A percentile compares a stretch with the other conserved stretches of the same genome.
These are phyloP conservation scores for Penicillium sp. DNA, from an alignment of 2,329 filamentous ascomycete genomes.

Conservation along the genomic window DNA sequence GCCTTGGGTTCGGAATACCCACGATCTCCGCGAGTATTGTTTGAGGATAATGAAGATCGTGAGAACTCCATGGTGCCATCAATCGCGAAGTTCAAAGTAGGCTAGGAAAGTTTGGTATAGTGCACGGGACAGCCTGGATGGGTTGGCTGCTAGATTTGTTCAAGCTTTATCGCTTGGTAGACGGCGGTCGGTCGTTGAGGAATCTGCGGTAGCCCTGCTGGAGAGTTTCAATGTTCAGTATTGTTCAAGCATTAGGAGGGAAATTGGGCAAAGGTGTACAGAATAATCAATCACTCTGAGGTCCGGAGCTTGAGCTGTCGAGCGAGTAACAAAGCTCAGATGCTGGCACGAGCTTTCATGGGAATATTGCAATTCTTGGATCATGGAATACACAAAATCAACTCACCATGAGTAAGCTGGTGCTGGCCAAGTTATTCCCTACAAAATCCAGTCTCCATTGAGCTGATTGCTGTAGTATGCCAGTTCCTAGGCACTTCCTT, in stretches of 20 bases:
- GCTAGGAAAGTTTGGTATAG: not conserved
- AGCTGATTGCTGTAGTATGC: not conserved
- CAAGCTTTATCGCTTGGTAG: not conserved
- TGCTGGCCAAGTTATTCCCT: not conserved
- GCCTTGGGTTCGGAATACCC: conserved; percentile 23
- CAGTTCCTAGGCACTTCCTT: not conserved
- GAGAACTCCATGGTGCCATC: conserved; percentile 37
- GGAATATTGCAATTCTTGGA: not conserved
- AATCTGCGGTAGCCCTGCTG: not conserved
- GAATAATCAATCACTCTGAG: not conserved
- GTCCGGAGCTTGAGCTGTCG: not conserved
- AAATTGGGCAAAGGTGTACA: not conserved
- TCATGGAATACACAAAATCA: not conserved
- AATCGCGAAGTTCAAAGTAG: not conserved
- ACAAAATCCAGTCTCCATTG: not conserved
- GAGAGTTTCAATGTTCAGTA: not conserved
- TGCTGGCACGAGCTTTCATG: not conserved
- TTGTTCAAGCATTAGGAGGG: not conserved
- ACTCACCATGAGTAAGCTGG: not conserved
- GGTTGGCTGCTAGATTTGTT: not conserved
- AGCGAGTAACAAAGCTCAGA: not conserved
- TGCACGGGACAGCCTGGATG: too few species aligned
- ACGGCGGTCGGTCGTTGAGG: too few species aligned
- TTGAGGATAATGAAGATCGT: conserved; percentile 35
- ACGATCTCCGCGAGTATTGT: conserved; percentile 19